Evolutionary conservation across 169 alveolate species (phyloP).

Genomic region (Plasmodium billcollinsi): DNA sequence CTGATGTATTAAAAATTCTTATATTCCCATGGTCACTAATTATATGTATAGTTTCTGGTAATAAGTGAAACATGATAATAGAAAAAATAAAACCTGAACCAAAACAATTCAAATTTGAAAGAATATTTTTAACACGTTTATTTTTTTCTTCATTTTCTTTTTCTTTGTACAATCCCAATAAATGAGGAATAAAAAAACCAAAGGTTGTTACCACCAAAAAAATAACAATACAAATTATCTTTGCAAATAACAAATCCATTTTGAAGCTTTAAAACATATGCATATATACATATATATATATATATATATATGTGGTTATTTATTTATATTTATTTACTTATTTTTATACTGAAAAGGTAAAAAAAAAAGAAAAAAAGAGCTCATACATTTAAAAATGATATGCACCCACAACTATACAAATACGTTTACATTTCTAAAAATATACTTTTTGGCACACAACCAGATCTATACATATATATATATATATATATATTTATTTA

Average conservation of each 20-base stretch:
- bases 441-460: too few species aligned
- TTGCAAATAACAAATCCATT: constrained; percentile 50
- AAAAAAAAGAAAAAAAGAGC: too few species aligned
- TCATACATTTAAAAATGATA: too few species aligned
- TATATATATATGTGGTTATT: neutral
- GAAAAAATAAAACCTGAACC: constrained; percentile 74
- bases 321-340: neutral
- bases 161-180: constrained; percentile 30
- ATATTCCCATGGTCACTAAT: constrained; percentile 28
- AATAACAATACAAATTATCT: constrained; percentile 47
- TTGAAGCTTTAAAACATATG: neutral
- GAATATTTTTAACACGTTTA: constrained; percentile 15
- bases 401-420: too few species aligned
- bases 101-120: constrained; percentile 52
- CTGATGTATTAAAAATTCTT: constrained; percentile 21
- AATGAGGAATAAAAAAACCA: constrained; percentile 55
- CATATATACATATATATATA: constrained; percentile 1
- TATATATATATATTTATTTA: too few species aligned
- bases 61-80: constrained; percentile 55
- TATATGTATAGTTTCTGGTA: constrained; percentile 54
- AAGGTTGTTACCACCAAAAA: constrained; percentile 52
- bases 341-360: neutral
- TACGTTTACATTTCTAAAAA: too few species aligned
- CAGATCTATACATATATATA: too few species aligned
- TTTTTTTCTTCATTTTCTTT: constrained; percentile 21